Evolutionary conservation across 202 grass and related monocot species (phyloP), one percentile per base, ranked within the genome.

Genomic region (Eragrostis tef): DNA sequence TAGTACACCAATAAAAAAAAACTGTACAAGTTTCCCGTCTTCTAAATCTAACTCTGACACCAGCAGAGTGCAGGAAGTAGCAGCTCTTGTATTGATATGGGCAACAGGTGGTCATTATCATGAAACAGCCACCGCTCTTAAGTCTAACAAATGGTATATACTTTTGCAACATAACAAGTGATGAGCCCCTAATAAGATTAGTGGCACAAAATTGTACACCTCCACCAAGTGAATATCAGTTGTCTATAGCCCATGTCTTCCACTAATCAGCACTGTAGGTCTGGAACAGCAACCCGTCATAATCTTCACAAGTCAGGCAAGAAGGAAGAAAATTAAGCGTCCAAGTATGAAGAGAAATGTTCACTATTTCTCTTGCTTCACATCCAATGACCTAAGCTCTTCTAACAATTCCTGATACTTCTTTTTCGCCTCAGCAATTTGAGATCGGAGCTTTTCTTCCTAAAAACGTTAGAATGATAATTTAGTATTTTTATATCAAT

Each of bases 371-470:
- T 94, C 88, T 67, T 73, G 76, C 92, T 94, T 97, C 61, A 97
- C 87, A 24, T 86, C 88, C 52, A 92, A 77, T 73, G 64, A 74
- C 63, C 80, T 75, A 26, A 92, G 86, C 73, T 94, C 84, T 66
- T 75, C 70, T 71, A 92, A 67, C 71, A 94, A 64, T 92, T 91
- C 77, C 54, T 90, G 85, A 17, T 80, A 97, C 74, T 81, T 81
- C 81, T 91, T 94, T 72, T 82, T 85, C 71, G 69, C 86, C 73
- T 89, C 81, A 6, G 81, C 85, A 87, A 97, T 83, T 86, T 91
- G 85, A 80, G 61, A 87, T 67, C 81, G 91, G 13, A 97, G 74
- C 81, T 81, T 87, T 88, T 89, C 74, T 87, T 90, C 94, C 94
- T 97, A 82, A 70, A 88, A 49, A 83, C 77, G 88, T 68, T 20